Evolutionary conservation across 805 yeast genomes (phyloP), one percentile per base, ranked within the genome.

Genomic region (Candida coleopterorum): DNA sequence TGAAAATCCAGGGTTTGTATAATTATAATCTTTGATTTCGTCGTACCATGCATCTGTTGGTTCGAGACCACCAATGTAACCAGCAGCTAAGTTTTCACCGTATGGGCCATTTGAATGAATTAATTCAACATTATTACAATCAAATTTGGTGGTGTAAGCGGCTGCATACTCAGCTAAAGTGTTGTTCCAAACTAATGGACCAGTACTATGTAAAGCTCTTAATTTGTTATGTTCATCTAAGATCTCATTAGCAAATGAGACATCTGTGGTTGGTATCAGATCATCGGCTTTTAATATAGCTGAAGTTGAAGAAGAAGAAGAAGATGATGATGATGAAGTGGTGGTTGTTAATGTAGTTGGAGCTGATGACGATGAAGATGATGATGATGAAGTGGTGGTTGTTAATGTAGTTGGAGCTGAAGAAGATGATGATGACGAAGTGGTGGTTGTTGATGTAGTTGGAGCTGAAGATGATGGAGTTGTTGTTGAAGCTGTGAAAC

Each of bases 1-100:
- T 38, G 68, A 68, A 46, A 60, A 66, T 39, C 75, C 79, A 20
- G 79, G 76, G 34, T 72, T 58, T 32, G 58, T 52, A 61, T 58
- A 82, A 57, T 74, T 62, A 60, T 81, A 84, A 35, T 55, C 41
- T 9, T 49, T 39, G 45, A 79, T 81, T 64, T 84, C 90, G 41
- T 65, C 58, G 60, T 83, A 83, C 93, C 93, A 84, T 28, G 82
- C 78, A 42, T 79, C 81, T 26, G 81, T 83, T 3, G 86, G 84
- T 15, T 46, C 37, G 20, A 68, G 52, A 21, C 75, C 78, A 3
- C 74, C 80, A 4, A 75, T 58, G 46, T 71, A 71, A 42, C 87
- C 90, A 27, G 77, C 72, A 12, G 88, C 89, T 46, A 84, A 68
- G 62, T 84, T 84, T 56, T 84, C 90, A 62, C 93, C 93, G 55